Evolutionary conservation across 306 rosid genomes (phyloP).

Genomic region (Vigna reflexopilosa): DNA sequence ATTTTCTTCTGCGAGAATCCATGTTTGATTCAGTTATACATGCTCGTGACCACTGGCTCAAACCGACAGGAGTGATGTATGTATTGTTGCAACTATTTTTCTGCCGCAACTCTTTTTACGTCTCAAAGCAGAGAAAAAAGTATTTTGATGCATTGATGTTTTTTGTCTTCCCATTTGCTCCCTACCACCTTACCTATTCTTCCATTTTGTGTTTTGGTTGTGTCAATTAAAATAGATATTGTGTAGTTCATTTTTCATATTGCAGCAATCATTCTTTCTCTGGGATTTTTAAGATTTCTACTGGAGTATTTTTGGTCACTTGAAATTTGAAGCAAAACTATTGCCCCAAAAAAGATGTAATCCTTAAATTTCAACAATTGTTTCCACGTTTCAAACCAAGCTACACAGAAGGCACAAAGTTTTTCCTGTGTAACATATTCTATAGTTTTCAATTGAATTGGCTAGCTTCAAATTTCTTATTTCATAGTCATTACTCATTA

Average conservation of each 20-base stretch:
- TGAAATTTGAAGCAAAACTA: neutral
- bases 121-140: neutral
- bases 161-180: slow-evolving; percentile 27
- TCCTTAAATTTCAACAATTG: neutral
- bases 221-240: neutral
- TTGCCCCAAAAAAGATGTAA: neutral
- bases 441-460: neutral
- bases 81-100: slow-evolving; percentile 34
- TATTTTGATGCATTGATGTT: slow-evolving; percentile 29
- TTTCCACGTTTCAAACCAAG: neutral
- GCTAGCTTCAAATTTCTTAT: neutral
- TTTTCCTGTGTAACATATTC: neutral
- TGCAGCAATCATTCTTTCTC: neutral
- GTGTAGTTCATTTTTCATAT: neutral
- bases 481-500: neutral
- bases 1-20: slow-evolving; percentile 95
- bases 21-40: slow-evolving; percentile 98
- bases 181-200: neutral
- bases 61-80: slow-evolving; percentile 95
- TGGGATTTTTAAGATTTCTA: neutral
- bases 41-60: slow-evolving; percentile 99
- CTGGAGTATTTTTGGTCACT: neutral
- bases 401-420: neutral
- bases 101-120: neutral
- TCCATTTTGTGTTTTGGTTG: neutral